Evolutionary conservation across 768 basidiomycete species (phyloP).

Genomic region (Artomyces pyxidatus): DNA sequence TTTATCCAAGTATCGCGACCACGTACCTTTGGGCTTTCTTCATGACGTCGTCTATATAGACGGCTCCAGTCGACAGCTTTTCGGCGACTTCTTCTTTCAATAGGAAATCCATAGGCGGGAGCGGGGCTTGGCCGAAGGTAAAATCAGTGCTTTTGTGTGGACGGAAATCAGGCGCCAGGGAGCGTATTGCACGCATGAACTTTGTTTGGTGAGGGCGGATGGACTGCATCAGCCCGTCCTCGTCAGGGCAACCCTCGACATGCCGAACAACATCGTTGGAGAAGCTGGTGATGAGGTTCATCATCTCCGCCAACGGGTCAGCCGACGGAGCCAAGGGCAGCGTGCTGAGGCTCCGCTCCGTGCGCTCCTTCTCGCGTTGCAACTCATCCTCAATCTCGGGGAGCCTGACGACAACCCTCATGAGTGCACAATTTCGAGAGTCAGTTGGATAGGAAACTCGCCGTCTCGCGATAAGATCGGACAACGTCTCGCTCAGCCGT

Average conservation of each 20-base stretch:
- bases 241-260: conserved; percentile 42
- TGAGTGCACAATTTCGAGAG: no score
- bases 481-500: not conserved
- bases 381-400: conserved; percentile 52
- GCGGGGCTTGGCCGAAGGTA: no score
- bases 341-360: conserved; percentile 20
- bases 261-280: conserved; percentile 31
- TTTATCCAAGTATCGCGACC: not conserved
- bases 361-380: conserved; percentile 29
- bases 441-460: not conserved
- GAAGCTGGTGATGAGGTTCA: conserved; percentile 36
- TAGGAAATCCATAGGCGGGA: conserved; percentile 25
- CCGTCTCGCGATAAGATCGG: not conserved
- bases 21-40: conserved; percentile 32
- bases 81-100: conserved; percentile 29
- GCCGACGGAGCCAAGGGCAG: conserved; percentile 40
- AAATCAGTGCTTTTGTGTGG: no score
- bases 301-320: conserved; percentile 46
- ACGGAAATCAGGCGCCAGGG: no score
- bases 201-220: conserved; percentile 37
- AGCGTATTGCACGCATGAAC: conserved; percentile 37
- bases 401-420: conserved; percentile 29
- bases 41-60: conserved; percentile 43
- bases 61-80: conserved; percentile 19
- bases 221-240: conserved; percentile 41